phyloP scores from a whole-genome alignment of 495 filamentous ascomycete species.

The Aspergillus affinis region DNA sequence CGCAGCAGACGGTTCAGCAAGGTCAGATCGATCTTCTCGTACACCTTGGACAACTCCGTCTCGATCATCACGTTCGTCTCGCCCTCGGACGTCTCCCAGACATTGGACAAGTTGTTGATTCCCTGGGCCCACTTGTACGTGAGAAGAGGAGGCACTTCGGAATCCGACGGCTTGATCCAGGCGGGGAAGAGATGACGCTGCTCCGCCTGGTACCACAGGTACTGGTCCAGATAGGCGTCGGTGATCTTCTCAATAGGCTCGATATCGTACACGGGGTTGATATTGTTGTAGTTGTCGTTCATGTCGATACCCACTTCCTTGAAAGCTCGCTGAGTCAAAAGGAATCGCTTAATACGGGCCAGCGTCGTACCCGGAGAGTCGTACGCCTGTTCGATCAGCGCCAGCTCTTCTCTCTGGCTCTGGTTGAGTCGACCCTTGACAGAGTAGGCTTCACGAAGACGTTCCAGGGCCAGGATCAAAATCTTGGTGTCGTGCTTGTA shows the following conservation, averaged over 20 bases:
- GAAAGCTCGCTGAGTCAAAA: slow-evolving; percentile 95
- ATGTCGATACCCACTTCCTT: slow-evolving; percentile 99
- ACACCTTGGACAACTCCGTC: slow-evolving; percentile 96
- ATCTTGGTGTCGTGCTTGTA: slow-evolving; percentile 99
- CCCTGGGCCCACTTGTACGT: slow-evolving; percentile 99
- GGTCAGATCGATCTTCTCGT: slow-evolving; percentile 98
- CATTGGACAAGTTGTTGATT: slow-evolving; percentile 97
- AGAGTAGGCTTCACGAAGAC: slow-evolving; percentile 92
- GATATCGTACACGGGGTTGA: slow-evolving; percentile 98
- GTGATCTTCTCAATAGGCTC: slow-evolving; percentile 99
- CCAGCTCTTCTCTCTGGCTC: slow-evolving; percentile 95
- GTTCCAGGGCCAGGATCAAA: slow-evolving; percentile 91
- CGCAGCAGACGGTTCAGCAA: slow-evolving; percentile 89
- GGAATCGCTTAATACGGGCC: slow-evolving; percentile 95
- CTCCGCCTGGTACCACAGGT: slow-evolving; percentile 99
- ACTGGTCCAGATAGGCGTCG: slow-evolving; percentile 97
- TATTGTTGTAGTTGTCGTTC: slow-evolving; percentile 99
- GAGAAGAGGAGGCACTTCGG: slow-evolving; percentile 94
- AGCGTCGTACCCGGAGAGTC: slow-evolving; percentile 96
- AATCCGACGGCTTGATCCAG: slow-evolving; percentile 99
- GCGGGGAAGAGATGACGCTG: slow-evolving; percentile 96
- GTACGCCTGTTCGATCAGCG: slow-evolving; percentile 97
- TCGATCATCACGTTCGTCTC: slow-evolving; percentile 99
- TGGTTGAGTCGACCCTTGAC: slow-evolving; percentile 98
- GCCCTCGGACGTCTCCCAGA: slow-evolving; percentile 93